Base-by-base conservation (phyloP, 441 rosid species). In the Erodium texanum region DNA sequence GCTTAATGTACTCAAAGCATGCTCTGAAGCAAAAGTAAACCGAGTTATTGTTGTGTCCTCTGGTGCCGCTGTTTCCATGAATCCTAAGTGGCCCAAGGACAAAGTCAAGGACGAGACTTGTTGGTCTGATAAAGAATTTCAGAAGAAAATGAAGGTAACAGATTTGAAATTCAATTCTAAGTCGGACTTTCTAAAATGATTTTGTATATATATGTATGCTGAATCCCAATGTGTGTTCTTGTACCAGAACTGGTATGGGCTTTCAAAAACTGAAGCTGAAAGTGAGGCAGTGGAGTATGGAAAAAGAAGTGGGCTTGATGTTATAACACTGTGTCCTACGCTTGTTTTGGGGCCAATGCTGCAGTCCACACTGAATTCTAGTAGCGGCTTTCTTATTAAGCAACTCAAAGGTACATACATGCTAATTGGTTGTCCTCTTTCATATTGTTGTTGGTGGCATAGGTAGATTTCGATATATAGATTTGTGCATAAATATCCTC, bases 1-100 rank as follows among this genome's bases (percentile, higher is more conserved):
- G 14, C 62, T 24, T 59, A 83, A 81, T 66, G 86, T 83, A 48
- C 70, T 81, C 3, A 19, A 78, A 48, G 82, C 85, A 19, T 80
- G 87, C 59, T 11, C 24, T 3, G 61, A 71, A 54, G 82, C 73
- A 32, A 72, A 72, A 73, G 84, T 82, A 66, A 80, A 80, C 73
- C 78, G 71, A 66, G 81, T 80, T 73, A 79, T 84, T 14, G 66
- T 74, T 59, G 82, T 80, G 22, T 82, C 80, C 24, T 84, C 85
- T 7, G 65, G 52, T 0, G 69, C 75, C 41, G 85, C 82, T 1
- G 75, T 82, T 52, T 45, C 65, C 11, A 66, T 68, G 65, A 76
- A 77, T 32, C 85, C 78, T 1, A 66, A 56, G 15, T 82, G 82
- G 85, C 82, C 84, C 5, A 69, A 68, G 66, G 78, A 71, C 75